Base-by-base conservation (phyloP, 163 green algal genomes). In the Chlamydomonas reinhardtii region DNA sequence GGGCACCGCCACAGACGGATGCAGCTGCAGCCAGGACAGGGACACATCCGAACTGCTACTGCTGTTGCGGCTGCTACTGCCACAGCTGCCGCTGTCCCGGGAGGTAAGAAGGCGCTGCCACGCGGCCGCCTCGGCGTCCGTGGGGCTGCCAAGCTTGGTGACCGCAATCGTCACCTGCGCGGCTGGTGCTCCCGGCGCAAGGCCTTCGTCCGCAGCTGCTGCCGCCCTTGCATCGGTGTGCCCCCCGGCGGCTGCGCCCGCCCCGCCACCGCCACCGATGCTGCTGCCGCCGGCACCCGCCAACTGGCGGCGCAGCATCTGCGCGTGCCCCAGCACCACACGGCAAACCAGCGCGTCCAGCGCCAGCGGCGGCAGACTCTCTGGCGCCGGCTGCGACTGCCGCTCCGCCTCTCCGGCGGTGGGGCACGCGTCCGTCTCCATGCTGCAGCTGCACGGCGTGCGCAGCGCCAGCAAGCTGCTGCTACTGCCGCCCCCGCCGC, bases 11-110 rank as follows among this genome's bases (percentile, higher is more conserved):
- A 85, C 52, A 0, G 79, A 29, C 0, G 79, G 54, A 27, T 85
- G 79, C 32, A 54, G 68, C 27, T 85, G 68, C 48, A 85, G 66
- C 79, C 79, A 85, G 2, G 79, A 54, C 16, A 85, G 69, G 24
- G 31, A 70, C 43, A 84, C 77, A 6, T 43, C n/a, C 8, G 74
- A 9, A n/a, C 48, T 52, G 12, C 17, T 19, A 27, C 59, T 65
- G 59, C 59, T n/a, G n/a, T n/a, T 65, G 59, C 20, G 20, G 31
- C 11, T 27, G 39, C 12, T 17, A 65, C 56, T 34, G 19, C 17
- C 22, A 5, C 19, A 34, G 32, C n/a, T 62, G 27, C 12, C 61
- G 35, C 8, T 25, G 22, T 48, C 65, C 12, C 0, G 0, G 3
- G 22, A 0, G 6, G 5, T 31, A 24, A 85, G 54, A 31, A 85